Conservation (phyloP, 2,329 filamentous ascomycete species). For the Hypoxylon sp. region DNA sequence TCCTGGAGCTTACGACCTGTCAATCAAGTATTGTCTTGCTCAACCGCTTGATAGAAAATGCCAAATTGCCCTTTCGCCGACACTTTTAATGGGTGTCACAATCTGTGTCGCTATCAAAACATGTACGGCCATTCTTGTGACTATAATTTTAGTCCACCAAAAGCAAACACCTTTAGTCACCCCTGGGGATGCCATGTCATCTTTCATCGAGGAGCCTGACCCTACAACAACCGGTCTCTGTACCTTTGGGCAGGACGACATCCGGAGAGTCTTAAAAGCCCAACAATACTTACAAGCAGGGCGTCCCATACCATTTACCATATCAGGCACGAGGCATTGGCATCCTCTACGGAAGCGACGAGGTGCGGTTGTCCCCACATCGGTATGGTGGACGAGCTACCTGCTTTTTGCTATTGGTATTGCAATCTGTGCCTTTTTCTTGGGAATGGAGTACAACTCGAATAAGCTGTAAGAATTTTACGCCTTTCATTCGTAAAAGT, state of each 20-base stretch:
- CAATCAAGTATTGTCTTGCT: constrained; percentile 34
- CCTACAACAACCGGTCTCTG: constrained; percentile 46
- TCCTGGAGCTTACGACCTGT: constrained; percentile 8
- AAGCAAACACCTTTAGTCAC: constrained; percentile 58
- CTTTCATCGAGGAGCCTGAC: constrained; percentile 58
- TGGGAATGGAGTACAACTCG: too few species aligned
- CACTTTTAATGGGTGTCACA: constrained; percentile 33
- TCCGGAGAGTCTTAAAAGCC: constrained; percentile 6
- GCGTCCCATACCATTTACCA: not conserved
- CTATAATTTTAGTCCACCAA: constrained; percentile 41
- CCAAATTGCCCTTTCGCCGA: constrained; percentile 34
- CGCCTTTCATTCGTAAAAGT: too few species aligned
- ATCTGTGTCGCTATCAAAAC: constrained; percentile 51
- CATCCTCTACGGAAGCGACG: constrained; percentile 18
- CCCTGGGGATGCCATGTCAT: constrained; percentile 59
- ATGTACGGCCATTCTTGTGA: constrained; percentile 47
- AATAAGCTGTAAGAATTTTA: too few species aligned
- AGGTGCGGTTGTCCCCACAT: constrained; percentile 17
- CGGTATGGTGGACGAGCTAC: constrained; percentile 33
- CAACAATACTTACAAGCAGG: too few species aligned
- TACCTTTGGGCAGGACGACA: constrained; percentile 26
- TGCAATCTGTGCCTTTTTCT: constrained; percentile 5
- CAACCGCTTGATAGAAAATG: constrained; percentile 27
- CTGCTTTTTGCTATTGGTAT: constrained; percentile 26
- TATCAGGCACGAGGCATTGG: constrained; percentile 10